Conservation (phyloP, 2,329 filamentous ascomycete species). For the Ophiostoma triangulosporum region DNA sequence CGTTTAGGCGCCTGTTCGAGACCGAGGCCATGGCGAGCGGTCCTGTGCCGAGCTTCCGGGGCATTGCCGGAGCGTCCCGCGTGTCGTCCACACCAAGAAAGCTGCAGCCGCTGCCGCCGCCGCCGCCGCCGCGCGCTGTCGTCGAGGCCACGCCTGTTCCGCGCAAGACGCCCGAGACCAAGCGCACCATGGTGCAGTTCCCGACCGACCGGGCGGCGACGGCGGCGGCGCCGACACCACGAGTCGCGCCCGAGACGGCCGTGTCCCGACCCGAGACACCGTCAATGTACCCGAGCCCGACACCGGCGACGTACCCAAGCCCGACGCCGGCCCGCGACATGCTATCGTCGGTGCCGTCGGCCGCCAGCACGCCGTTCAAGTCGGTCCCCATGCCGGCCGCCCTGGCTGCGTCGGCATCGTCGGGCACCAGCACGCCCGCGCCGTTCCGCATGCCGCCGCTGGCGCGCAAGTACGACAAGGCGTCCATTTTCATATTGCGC, state of each 20-base stretch:
- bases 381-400: neutral
- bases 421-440: too few species aligned
- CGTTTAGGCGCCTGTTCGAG: neutral
- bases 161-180: neutral
- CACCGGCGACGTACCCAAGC: neutral
- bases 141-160: neutral
- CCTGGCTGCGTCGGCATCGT: neutral
- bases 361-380: neutral
- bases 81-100: neutral
- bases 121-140: neutral
- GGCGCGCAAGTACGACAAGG: slow-evolving; percentile 10
- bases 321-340: neutral
- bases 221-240: neutral
- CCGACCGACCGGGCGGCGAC: neutral
- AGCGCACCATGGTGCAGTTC: neutral
- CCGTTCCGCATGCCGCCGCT: slow-evolving; percentile 12
- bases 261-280: neutral
- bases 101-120: neutral
- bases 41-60: neutral
- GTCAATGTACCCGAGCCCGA: neutral
- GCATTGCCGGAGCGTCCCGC: neutral
- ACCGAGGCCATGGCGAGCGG: neutral
- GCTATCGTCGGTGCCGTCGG: neutral
- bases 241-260: neutral
- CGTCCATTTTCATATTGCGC: slow-evolving; percentile 10